Evolutionary conservation across 2,329 filamentous ascomycete genomes (phyloP).

Genomic region (Dichotomopilus funicola): DNA sequence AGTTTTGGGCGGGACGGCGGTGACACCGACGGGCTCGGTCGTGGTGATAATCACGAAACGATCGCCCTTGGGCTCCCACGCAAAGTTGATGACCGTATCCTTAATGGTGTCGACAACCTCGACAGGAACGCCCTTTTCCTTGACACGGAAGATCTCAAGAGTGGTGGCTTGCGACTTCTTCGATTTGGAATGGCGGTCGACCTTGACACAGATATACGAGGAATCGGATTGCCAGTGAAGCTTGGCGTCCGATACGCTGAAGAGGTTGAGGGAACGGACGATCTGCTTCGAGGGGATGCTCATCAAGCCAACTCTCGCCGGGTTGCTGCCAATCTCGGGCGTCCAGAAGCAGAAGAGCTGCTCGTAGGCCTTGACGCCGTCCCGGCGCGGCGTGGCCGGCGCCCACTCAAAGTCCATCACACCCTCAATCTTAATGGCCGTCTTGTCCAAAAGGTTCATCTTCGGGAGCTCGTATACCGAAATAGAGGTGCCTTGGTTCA

Average conservation of each 20-base stretch:
- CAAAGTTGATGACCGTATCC: slow-evolving; percentile 98
- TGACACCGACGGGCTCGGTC: slow-evolving; percentile 69
- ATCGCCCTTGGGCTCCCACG: slow-evolving; percentile 97
- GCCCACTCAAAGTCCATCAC: slow-evolving; percentile 98
- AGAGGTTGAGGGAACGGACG: slow-evolving; percentile 89
- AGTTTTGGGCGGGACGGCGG: slow-evolving; percentile 87
- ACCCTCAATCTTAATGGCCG: slow-evolving; percentile 90
- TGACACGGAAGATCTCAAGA: slow-evolving; percentile 94
- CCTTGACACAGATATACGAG: slow-evolving; percentile 94
- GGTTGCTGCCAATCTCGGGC: slow-evolving; percentile 94
- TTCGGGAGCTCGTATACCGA: slow-evolving; percentile 93
- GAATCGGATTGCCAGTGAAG: slow-evolving; percentile 97
- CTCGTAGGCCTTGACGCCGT: slow-evolving; percentile 85
- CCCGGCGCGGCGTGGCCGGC: slow-evolving; percentile 71
- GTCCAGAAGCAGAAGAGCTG: slow-evolving; percentile 99
- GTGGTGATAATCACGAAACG: slow-evolving; percentile 96
- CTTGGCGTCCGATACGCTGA: slow-evolving; percentile 96
- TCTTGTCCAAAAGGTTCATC: slow-evolving; percentile 84
- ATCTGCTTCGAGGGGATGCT: slow-evolving; percentile 91
- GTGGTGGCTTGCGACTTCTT: slow-evolving; percentile 98
- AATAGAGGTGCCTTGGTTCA: slow-evolving; percentile 82
- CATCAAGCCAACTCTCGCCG: slow-evolving; percentile 95
- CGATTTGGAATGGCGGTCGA: slow-evolving; percentile 96
- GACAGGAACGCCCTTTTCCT: slow-evolving; percentile 95
- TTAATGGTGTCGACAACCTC: slow-evolving; percentile 97